Evolutionary conservation across 192 early-diverging fungal species (phyloP).

Genomic region (Funneliformis geosporum): DNA sequence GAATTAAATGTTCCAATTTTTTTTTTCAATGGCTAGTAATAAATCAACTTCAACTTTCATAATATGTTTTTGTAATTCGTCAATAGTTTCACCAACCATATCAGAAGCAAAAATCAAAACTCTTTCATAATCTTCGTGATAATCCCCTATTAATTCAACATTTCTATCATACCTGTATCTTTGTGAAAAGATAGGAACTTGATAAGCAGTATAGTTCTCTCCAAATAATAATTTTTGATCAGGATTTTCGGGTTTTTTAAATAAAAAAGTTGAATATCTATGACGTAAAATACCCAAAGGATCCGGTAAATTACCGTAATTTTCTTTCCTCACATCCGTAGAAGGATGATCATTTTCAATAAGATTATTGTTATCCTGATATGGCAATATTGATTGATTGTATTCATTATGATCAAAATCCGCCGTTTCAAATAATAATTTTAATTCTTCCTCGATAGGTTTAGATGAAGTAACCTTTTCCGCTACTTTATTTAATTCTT

Average conservation of each 20-base stretch:
- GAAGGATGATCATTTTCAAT: not conserved
- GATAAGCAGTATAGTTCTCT: slow-evolving; percentile 17
- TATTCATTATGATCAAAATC: not conserved
- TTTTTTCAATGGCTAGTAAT: not conserved
- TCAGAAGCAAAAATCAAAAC: slow-evolving; percentile 1
- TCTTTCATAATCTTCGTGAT: slow-evolving; percentile 14
- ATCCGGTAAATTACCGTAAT: not conserved
- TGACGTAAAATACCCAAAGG: not conserved
- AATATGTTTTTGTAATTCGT: not conserved
- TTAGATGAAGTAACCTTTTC: not conserved
- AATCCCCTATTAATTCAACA: slow-evolving; percentile 7
- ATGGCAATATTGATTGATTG: not conserved
- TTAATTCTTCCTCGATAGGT: not conserved
- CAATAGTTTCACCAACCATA: not conserved
- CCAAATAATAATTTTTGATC: not conserved
- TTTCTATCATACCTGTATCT: not conserved
- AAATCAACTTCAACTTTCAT: slow-evolving; percentile 13
- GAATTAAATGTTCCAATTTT: not conserved
- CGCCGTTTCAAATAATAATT: not conserved
- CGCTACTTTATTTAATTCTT: not conserved
- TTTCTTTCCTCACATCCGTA: not conserved
- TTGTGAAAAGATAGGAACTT: not conserved
- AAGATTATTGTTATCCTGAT: not conserved
- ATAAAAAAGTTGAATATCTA: slow-evolving; percentile 18
- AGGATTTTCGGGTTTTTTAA: not conserved